phyloP scores from a whole-genome alignment of 768 basidiomycete species.

The Termitomyces bulborhizus region DNA sequence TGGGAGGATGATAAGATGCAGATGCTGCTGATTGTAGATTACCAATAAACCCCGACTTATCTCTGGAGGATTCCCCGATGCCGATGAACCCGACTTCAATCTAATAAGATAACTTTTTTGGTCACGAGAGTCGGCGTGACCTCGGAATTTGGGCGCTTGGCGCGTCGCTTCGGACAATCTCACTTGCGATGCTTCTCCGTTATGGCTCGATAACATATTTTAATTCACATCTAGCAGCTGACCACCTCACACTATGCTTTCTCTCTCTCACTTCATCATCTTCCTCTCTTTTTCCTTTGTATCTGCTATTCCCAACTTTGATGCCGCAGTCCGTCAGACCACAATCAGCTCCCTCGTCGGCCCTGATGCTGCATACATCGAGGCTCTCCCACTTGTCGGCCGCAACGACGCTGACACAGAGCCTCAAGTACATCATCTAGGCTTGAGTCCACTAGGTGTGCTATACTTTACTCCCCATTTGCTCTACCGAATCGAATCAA shows the following conservation, averaged over 20 bases:
- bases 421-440: constrained; percentile 22
- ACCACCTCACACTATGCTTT: constrained; percentile 1
- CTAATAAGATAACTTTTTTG: no score
- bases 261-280: constrained; percentile 12
- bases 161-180: no score
- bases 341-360: constrained; percentile 34
- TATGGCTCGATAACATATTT: no score
- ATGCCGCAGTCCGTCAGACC: constrained; percentile 25
- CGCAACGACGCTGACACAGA: constrained; percentile 6
- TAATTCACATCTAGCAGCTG: background rate
- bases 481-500: background rate
- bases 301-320: constrained; percentile 33
- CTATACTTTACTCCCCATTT: background rate
- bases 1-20: no score
- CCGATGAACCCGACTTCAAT: no score
- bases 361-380: constrained; percentile 34
- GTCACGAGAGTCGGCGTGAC: no score
- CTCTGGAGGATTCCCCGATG: no score
- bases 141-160: no score
- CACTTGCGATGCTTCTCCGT: no score
- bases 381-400: constrained; percentile 24
- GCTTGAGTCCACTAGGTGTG: constrained; percentile 26
- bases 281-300: constrained; percentile 19
- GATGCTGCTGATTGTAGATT: no score
- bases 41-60: no score